A percentile compares a stretch with the other conserved stretches of the same genome.
phyloP scores from a whole-genome alignment of 306 rosid species.

The Lagenaria siceraria region DNA sequence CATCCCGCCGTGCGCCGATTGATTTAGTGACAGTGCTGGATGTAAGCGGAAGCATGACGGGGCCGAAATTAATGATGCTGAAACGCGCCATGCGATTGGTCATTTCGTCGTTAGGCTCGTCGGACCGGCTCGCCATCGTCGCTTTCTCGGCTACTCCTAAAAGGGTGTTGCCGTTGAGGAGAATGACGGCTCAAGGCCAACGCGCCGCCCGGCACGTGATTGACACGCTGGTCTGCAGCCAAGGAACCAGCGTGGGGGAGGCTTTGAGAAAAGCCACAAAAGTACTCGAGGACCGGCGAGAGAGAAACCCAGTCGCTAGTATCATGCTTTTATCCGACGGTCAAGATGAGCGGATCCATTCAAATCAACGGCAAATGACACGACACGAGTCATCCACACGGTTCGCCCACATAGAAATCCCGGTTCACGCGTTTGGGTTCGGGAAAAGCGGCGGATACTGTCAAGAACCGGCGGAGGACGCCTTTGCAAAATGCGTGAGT shows the following conservation, averaged over 20 bases:
- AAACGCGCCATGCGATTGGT: constrained; percentile 18
- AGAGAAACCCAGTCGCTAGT: constrained; percentile 12
- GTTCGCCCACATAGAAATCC: constrained; percentile 7
- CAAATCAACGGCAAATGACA: neutral
- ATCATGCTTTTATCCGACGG: constrained; percentile 30
- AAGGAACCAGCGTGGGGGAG: constrained; percentile 15
- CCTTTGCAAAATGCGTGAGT: constrained; percentile 22
- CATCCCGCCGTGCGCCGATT: constrained; percentile 17
- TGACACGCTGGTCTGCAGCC: constrained; percentile 2
- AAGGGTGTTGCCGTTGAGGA: constrained; percentile 17
- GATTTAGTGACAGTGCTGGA: constrained; percentile 27
- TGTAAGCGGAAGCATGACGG: constrained; percentile 21
- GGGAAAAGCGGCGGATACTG: constrained; percentile 11
- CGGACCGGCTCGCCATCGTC: constrained; percentile 23
- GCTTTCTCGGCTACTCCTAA: constrained; percentile 9
- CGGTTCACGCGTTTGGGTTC: constrained; percentile 25
- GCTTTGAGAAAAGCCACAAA: constrained; percentile 14
- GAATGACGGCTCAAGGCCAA: constrained; percentile 15
- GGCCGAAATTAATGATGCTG: constrained; percentile 15
- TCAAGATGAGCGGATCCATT: neutral
- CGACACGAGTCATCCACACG: neutral
- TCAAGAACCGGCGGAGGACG: constrained; percentile 21
- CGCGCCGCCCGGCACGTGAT: neutral
- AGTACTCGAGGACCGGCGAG: constrained; percentile 21
- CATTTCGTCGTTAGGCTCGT: constrained; percentile 18